Evolutionary conservation across 2,329 filamentous ascomycete genomes (phyloP).

Genomic region (Thermoascus crustaceus): DNA sequence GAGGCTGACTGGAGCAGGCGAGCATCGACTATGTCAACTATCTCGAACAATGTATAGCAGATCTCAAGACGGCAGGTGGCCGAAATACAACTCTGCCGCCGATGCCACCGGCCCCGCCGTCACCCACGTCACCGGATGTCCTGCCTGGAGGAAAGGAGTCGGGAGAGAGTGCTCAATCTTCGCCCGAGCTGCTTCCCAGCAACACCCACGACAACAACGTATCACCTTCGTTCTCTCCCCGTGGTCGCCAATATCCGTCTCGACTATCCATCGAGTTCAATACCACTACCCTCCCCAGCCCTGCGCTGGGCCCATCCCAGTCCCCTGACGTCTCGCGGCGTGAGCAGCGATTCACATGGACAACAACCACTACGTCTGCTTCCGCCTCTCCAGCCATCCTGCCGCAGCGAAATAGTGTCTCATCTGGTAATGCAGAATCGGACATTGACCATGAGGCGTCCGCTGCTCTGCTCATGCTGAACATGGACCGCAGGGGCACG

Average conservation of each 20-base stretch:
- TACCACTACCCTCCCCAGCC: constrained; percentile 29
- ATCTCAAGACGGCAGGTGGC: constrained; percentile 56
- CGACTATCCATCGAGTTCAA: constrained; percentile 17
- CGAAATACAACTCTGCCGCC: constrained; percentile 11
- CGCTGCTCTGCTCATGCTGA: constrained; percentile 79
- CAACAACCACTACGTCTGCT: constrained; percentile 11
- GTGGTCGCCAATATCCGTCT: constrained; percentile 16
- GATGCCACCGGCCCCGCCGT: constrained; percentile 24
- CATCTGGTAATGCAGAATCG: constrained; percentile 36
- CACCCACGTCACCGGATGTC: constrained; percentile 29
- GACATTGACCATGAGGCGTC: constrained; percentile 72
- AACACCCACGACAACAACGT: constrained; percentile 15
- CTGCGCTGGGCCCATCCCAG: constrained; percentile 24
- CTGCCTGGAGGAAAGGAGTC: constrained; percentile 12
- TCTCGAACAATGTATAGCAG: constrained; percentile 75
- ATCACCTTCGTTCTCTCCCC: constrained; percentile 27
- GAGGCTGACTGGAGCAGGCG: constrained; percentile 48
- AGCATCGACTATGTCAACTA: constrained; percentile 96
- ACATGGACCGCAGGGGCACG: constrained; percentile 60
- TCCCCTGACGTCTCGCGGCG: constrained; percentile 15
- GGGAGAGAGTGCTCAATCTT: constrained; percentile 25
- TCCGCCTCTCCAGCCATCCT: constrained; percentile 17
- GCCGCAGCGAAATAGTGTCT: constrained; percentile 32
- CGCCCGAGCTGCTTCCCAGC: constrained; percentile 25
- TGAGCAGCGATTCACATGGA: constrained; percentile 18